A percentile compares a stretch with the other conserved stretches of the same genome.
Evolutionary conservation across 305 asterid genomes (phyloP).

Genomic region (Fraxinus paxiana): DNA sequence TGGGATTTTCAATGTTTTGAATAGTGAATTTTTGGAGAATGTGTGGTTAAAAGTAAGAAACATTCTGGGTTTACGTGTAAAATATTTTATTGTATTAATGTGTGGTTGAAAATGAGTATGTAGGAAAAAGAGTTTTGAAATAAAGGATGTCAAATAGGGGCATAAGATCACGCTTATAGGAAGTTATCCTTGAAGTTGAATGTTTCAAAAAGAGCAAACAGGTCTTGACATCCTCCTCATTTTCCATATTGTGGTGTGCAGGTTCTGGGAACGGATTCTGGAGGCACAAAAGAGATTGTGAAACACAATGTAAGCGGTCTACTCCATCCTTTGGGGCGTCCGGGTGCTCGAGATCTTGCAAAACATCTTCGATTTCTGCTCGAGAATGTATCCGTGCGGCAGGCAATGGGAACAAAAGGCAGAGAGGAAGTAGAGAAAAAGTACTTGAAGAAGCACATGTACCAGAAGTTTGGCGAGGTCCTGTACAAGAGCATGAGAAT

Average conservation of each 20-base stretch:
- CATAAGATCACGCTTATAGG: not conserved
- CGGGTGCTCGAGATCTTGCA: constrained; percentile 64
- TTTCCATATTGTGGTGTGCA: constrained; percentile 26
- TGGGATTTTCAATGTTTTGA: not conserved
- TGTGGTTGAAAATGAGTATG: not conserved
- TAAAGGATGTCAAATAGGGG: not conserved
- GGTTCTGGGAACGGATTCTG: constrained; percentile 95
- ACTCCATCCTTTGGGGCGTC: constrained; percentile 79
- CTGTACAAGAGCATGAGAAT: constrained; percentile 79
- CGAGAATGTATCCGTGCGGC: constrained; percentile 52
- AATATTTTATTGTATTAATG: not conserved
- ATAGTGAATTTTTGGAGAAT: not conserved
- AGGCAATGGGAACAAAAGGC: constrained; percentile 69
- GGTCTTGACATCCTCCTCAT: not conserved
- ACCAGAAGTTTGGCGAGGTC: constrained; percentile 81
- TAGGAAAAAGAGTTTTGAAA: too few relatives aligned
- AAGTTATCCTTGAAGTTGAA: not conserved
- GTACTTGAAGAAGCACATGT: constrained; percentile 88
- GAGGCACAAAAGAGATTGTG: constrained; percentile 88
- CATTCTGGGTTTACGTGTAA: not conserved
- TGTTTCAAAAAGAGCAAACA: not conserved
- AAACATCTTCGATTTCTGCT: constrained; percentile 60
- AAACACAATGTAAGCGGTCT: constrained; percentile 79
- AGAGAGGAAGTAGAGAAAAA: constrained; percentile 75
- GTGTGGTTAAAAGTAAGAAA: not conserved